These are phyloP conservation scores for Cupressus sempervirens DNA, from an alignment of 75 land plant genomes.

Conservation along the genomic window DNA sequence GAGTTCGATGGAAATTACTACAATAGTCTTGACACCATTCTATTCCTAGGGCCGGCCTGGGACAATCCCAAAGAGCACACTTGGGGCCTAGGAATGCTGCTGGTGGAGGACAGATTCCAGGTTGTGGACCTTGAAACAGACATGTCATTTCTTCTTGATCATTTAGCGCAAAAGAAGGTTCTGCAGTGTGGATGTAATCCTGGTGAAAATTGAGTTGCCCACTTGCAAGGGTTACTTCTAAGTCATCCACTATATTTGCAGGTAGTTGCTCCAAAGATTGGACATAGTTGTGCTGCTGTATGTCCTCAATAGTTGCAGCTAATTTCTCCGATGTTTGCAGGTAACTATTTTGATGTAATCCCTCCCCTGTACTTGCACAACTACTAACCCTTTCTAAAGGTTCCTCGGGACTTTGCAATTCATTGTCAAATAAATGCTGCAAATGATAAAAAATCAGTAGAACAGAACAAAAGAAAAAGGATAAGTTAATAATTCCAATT, in stretches of 20 bases:
- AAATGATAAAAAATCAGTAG: not conserved
- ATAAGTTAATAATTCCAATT: constrained; percentile 1
- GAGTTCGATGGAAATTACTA: constrained; percentile 65
- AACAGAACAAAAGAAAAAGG: not conserved
- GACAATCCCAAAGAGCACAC: constrained; percentile 95
- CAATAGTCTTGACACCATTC: constrained; percentile 73
- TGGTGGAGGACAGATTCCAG: constrained; percentile 53
- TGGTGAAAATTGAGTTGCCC: constrained; percentile 40
- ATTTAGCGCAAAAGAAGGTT: constrained; percentile 15
- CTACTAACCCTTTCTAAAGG: constrained; percentile 4
- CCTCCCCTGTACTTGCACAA: not conserved
- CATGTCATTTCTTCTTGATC: constrained; percentile 23
- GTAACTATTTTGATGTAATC: constrained; percentile 22
- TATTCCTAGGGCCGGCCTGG: constrained; percentile 63
- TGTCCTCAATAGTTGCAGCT: constrained; percentile 11
- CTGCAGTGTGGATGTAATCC: constrained; percentile 27
- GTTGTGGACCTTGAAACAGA: constrained; percentile 23
- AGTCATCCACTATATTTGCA: constrained; percentile 13
- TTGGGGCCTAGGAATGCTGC: constrained; percentile 79
- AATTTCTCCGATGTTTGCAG: constrained; percentile 18
- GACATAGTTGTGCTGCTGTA: constrained; percentile 18
- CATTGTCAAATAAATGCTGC: not conserved
- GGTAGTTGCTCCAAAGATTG: constrained; percentile 10
- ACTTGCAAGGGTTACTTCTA: constrained; percentile 23
- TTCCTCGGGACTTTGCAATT: not conserved